Evolutionary conservation across 2,329 filamentous ascomycete species (phyloP).

Genomic region (Akanthomyces uredinophilus): DNA sequence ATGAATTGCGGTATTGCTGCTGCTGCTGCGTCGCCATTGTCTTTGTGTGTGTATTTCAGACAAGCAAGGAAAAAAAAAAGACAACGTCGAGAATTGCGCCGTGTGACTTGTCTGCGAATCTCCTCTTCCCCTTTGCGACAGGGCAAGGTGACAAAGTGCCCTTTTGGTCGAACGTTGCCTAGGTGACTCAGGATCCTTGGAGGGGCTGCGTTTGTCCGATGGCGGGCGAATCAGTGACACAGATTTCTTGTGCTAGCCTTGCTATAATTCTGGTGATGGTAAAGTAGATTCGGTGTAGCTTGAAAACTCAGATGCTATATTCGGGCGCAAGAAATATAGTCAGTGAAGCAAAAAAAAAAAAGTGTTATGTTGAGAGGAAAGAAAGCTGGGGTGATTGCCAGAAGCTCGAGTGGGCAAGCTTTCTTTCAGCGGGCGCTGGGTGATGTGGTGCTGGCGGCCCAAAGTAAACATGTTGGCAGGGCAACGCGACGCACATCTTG

Average conservation of each 20-base stretch:
- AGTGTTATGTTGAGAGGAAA: slow-evolving; percentile 10
- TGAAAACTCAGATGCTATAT: neutral
- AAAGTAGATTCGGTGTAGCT: neutral
- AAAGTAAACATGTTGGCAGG: slow-evolving; percentile 31
- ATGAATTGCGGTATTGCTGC: slow-evolving; percentile 51
- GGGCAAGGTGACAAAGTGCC: neutral
- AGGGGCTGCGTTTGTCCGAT: neutral
- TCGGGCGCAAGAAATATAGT: neutral
- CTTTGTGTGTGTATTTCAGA: neutral
- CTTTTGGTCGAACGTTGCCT: slow-evolving; percentile 6
- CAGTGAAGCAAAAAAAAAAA: slow-evolving; percentile 6
- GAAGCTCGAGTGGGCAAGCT: slow-evolving; percentile 5
- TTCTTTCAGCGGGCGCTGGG: slow-evolving; percentile 8
- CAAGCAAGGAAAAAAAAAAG: neutral
- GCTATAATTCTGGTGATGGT: neutral
- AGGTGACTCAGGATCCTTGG: slow-evolving; percentile 5
- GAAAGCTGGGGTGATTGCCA: slow-evolving; percentile 20
- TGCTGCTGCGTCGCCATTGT: slow-evolving; percentile 50
- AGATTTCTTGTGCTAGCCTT: neutral
- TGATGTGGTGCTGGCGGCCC: slow-evolving; percentile 18
- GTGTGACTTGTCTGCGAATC: neutral
- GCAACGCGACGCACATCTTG: slow-evolving; percentile 24
- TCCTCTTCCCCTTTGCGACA: neutral
- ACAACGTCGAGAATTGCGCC: neutral
- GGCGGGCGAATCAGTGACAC: slow-evolving; percentile 1